Conservation (phyloP, 2,329 filamentous ascomycete genomes). For the Xylaria sp. region DNA sequence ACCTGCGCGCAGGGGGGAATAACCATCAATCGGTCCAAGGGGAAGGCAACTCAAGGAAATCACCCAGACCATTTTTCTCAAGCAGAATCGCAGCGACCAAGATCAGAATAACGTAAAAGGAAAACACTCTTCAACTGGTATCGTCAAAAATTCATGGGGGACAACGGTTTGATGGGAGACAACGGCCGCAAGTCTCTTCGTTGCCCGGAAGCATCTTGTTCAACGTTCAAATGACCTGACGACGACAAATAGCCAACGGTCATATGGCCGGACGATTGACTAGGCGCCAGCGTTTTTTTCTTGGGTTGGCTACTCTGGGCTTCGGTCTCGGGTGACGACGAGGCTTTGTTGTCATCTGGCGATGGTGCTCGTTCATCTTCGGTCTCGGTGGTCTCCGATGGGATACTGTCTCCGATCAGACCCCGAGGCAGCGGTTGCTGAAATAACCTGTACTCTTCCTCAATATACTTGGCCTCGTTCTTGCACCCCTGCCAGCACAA, state of each 20-base stretch:
- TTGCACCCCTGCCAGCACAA: conserved; percentile 96
- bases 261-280: conserved; percentile 40
- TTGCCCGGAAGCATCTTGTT: conserved; percentile 35
- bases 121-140: conserved; percentile 18
- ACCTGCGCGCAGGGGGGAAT: not conserved
- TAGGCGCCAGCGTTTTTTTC: conserved; percentile 41
- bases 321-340: conserved; percentile 30
- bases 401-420: conserved; percentile 27
- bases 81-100: conserved; percentile 5
- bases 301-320: conserved; percentile 36
- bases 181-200: conserved; percentile 48
- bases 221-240: conserved; percentile 44
- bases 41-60: not conserved
- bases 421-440: conserved; percentile 53
- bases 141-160: conserved; percentile 51
- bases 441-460: conserved; percentile 60
- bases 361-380: conserved; percentile 57
- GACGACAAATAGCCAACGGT: conserved; percentile 40
- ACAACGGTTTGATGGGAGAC: conserved; percentile 62
- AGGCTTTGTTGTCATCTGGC: conserved; percentile 58
- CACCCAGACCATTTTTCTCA: not conserved
- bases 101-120: conserved; percentile 16
- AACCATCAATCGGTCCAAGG: not conserved
- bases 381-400: conserved; percentile 25
- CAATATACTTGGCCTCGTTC: conserved; percentile 75